Evolutionary conservation across 1,284 basidiomycete genomes (phyloP), one percentile per base, ranked within the genome.

Genomic region (Spongiforma sp.): DNA sequence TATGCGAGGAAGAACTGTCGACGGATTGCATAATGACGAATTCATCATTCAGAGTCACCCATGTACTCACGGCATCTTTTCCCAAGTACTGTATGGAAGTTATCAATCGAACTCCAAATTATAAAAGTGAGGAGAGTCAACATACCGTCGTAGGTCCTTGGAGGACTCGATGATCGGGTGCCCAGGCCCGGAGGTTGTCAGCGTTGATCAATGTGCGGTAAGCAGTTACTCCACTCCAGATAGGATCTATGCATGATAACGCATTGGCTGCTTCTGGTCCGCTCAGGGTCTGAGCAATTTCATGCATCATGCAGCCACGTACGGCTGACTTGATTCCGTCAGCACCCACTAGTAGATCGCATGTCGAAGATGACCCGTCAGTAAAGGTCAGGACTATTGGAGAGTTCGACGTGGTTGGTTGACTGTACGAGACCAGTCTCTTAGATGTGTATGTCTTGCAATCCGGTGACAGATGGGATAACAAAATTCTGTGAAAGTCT

Each of bases 261-360:
- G 69, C 68, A 41, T 24, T 64, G 2, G 43, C n/a, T 21, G 69
- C 67, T 58, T 64, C 65, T 30, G 46, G 55, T 50, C 67, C 65
- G 11, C 58, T 55, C 57, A 70, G 48, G 26, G 33, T 54, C 50
- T 52, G 56, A 3, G 76, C 69, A 26, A 75, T 69, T 37, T 79
- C 77, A 2, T 68, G 66, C 56, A 82, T 75, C 72, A 86, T 75
- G 24, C 72, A 68, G 52, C 68, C 69, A 46, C 86, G 81, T 12
- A 86, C 80, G 15, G 73, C 74, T 0, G 85, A 87, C 68, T 84
- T 86, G 62, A 87, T 67, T 0, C 86, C 85, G 63, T 87, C 85
- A 0, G 84, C 83, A 34, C 83, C 85, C 32, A 86, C 73, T n/a
- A 86, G 77, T 17, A 86, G 50, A 62, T 86, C 83, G 65, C 81